These are phyloP conservation scores for Rhynchosporium secalis DNA, from an alignment of 2,329 filamentous ascomycete genomes.

Conservation along the genomic window DNA sequence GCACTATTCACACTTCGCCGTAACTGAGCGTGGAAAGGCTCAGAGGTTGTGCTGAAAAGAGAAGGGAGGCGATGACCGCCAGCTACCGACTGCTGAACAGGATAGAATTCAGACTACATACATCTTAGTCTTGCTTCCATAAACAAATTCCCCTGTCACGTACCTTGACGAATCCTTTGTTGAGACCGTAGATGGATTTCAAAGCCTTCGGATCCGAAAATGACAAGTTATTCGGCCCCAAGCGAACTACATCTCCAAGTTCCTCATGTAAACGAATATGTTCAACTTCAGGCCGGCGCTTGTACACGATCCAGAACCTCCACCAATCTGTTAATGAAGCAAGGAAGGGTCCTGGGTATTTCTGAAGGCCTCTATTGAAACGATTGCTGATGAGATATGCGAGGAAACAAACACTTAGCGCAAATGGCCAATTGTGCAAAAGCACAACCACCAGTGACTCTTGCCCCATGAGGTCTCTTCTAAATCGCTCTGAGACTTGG, in stretches of 20 bases:
- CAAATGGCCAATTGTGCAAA: constrained; percentile 46
- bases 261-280: constrained; percentile 68
- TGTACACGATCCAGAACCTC: constrained; percentile 69
- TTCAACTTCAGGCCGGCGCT: constrained; percentile 64
- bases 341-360: constrained; percentile 70
- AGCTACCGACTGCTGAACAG: constrained; percentile 72
- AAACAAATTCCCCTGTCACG: constrained; percentile 16
- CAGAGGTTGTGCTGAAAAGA: constrained; percentile 75
- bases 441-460: constrained; percentile 27
- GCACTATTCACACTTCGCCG: constrained; percentile 73
- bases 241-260: constrained; percentile 71
- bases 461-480: constrained; percentile 25
- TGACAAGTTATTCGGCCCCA: constrained; percentile 73
- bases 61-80: constrained; percentile 68
- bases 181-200: constrained; percentile 77
- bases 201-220: constrained; percentile 73
- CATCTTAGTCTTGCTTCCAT: neutral
- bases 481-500: neutral
- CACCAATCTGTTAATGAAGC: constrained; percentile 72
- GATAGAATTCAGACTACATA: constrained; percentile 72
- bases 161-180: constrained; percentile 79
- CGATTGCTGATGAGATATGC: constrained; percentile 51
- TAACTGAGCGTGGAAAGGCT: constrained; percentile 73
- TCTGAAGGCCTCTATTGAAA: constrained; percentile 60
- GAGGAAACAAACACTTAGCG: constrained; percentile 40